Base-by-base conservation (phyloP, 352 stramenopile species). In the Globisporangium carolinianum region DNA sequence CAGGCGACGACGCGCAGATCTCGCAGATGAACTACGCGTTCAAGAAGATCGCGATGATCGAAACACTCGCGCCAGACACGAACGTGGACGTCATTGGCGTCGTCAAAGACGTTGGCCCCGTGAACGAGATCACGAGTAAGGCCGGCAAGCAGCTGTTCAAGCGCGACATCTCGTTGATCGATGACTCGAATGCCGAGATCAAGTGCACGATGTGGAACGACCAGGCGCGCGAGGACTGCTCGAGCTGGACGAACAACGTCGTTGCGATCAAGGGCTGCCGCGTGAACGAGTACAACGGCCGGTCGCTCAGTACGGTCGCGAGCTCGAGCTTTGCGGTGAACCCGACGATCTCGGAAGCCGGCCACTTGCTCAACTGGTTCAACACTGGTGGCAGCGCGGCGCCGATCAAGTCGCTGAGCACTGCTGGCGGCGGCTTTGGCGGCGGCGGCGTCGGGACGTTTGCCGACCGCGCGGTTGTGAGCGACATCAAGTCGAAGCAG, bases 131-230 rank as follows among this genome's bases (percentile, higher is more conserved):
- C 68, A 97, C 85, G 35, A 97, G 90, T 24, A 98, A 98, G 69
- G 95, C 94, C 55, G 89, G 89, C 53, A 95, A 95, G 65, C 94
- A 99, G 70, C 71, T 99, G 18, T 87, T 90, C 51, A 99, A 99
- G 83, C 93, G 94, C 42, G 97, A 99, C 57, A 80, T 99, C 41
- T 92, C 81, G 32, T 62, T 99, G 17, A 85, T 98, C 18, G 97
- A 99, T 69, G 94, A 98, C 75, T 97, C 91, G 36, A 89, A 91
- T 45, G 88, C 90, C 45, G 95, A 99, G 68, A 96, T 99, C 61
- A 96, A 87, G 66, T 79, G 97, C 57, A 99, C 97, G 12, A 73
- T 99, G 63, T 99, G 97, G 97, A 98, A 97, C 46, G 87, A 98
- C 62, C 76, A 72, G 52, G 87, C 83, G 14, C 71, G 90, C 43